Base-by-base conservation (phyloP, 192 early-diverging fungal species). In the Coemansia sp. region DNA sequence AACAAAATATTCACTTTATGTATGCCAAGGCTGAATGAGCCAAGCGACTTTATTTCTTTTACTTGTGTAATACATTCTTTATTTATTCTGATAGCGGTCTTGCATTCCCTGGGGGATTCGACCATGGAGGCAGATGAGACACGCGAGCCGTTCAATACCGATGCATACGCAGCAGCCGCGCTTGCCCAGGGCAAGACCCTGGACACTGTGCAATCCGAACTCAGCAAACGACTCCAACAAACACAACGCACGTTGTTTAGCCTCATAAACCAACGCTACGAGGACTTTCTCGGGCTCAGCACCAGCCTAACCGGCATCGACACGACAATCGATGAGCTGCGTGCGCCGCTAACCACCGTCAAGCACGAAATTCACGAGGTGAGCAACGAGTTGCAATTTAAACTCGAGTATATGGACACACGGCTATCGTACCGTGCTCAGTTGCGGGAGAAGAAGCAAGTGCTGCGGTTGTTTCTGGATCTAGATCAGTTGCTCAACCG, bases 221-320 rank as follows among this genome's bases (percentile, higher is more conserved):
- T 79, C 4, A 60, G 60, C 28, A 25, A 34, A n/a, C 58, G 62
- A 46, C 64, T 66, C 5, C 58, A 42, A 6, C 23, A 44, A 14
- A 42, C 70, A 5, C 71, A 67, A 1, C 54, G 47, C 15, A 59
- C 69, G 53, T 61, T 79, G 15, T 57, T 67, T 31, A 55, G 51
- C 47, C 64, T 79, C 7, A 73, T 79, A 46, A 59, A 65, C 59
- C 14, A 58, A 12, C 63, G 68, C 14, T 74, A 79, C 58, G 67
- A 69, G 37, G 76, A 79, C 60, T 74, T 79, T 62, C 60, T 79
- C 5, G 67, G 63, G 0, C 68, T 79, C 21, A 70, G 66, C 68
- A 74, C 71, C 5, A 69, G 68, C 10, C 53, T 79, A 10, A 55
- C 64, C 2, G 76, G 71, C 8, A 60, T 79, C 22, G 71, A 73